Percentiles rank a stretch among this genome's conserved stretches.
These are phyloP conservation scores for Russula vinacea DNA, from an alignment of 768 basidiomycete genomes.

Conservation along the genomic window DNA sequence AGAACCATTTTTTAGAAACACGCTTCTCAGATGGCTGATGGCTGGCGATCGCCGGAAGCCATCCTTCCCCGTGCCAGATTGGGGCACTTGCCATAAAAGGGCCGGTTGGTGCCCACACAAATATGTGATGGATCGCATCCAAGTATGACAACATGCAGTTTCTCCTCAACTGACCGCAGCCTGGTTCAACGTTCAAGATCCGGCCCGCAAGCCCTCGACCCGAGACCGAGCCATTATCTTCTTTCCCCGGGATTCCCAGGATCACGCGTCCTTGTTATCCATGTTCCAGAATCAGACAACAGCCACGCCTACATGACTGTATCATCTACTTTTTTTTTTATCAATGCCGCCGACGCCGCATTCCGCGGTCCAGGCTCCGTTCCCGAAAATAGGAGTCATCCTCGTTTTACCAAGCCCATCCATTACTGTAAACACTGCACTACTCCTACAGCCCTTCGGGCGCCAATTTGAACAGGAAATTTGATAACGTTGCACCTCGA, in stretches of 20 bases:
- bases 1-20: slow-evolving; percentile 11
- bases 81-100: slow-evolving; percentile 18
- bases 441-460: not conserved
- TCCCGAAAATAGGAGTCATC: not conserved
- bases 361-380: slow-evolving; percentile 22
- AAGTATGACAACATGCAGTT: not conserved
- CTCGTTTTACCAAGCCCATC: not conserved
- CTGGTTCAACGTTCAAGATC: not conserved
- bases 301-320: slow-evolving; percentile 5
- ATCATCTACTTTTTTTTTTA: slow-evolving; percentile 9
- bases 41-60: slow-evolving; percentile 26
- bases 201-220: not conserved
- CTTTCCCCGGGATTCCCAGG: not conserved
- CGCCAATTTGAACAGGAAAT: not conserved
- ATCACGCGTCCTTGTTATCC: not conserved
- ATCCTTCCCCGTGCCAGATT: slow-evolving; percentile 15
- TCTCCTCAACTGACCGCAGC: not conserved
- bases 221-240: not conserved
- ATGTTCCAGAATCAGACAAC: slow-evolving; percentile 9
- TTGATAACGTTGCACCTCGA: not conserved
- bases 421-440: not conserved
- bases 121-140: slow-evolving; percentile 13
- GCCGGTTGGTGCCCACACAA: not conserved
- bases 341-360: slow-evolving; percentile 17
- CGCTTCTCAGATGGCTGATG: slow-evolving; percentile 1